These are phyloP conservation scores for Geotrichum australiense DNA, from an alignment of 1,139 yeast genomes.

Conservation along the genomic window DNA sequence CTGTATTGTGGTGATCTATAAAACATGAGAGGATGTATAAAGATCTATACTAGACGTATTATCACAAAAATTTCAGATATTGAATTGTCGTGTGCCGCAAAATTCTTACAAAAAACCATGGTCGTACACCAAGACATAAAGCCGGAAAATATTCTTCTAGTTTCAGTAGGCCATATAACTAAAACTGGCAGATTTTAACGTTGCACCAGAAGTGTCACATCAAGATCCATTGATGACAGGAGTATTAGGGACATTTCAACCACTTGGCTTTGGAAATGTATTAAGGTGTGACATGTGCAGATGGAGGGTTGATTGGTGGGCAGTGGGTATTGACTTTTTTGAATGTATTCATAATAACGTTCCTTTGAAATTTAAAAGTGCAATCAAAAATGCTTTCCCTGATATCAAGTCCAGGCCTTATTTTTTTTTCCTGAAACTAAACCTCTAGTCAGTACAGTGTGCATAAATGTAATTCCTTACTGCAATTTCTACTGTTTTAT, in stretches of 20 bases:
- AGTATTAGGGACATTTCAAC: constrained; percentile 79
- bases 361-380: constrained; percentile 64
- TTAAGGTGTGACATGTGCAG: constrained; percentile 62
- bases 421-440: constrained; percentile 21
- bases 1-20: too few species aligned
- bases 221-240: constrained; percentile 40
- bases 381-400: constrained; percentile 12
- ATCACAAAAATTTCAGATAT: too few species aligned
- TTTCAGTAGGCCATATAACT: constrained; percentile 65
- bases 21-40: too few species aligned
- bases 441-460: constrained; percentile 24
- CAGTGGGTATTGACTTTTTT: constrained; percentile 75
- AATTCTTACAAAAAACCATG: constrained; percentile 54
- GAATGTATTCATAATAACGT: constrained; percentile 80
- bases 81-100: constrained; percentile 62
- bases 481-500: constrained; percentile 21
- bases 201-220: constrained; percentile 32
- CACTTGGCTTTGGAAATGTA: constrained; percentile 84
- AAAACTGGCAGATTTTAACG: constrained; percentile 65
- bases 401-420: constrained; percentile 11
- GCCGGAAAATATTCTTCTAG: constrained; percentile 62
- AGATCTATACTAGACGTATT: too few species aligned
- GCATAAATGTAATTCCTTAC: constrained; percentile 26
- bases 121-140: constrained; percentile 64
- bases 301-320: constrained; percentile 88